Conservation (phyloP, 2,329 filamentous ascomycete genomes). For the Cadophora sp. region DNA sequence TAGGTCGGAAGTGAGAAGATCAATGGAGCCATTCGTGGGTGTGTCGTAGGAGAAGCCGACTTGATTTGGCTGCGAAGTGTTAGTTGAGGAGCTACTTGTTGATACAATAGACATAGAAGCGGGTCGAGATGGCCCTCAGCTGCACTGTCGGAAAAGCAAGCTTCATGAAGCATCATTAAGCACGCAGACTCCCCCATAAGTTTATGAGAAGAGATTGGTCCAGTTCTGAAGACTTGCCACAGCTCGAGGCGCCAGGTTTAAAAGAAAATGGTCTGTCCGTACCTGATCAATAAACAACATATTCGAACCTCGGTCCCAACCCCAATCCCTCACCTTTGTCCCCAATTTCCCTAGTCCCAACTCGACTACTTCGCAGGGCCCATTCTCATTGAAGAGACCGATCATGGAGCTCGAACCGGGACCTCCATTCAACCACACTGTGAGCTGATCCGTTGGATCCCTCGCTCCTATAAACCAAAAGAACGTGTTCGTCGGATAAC, state of each 20-base stretch:
- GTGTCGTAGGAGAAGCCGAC: slow-evolving; percentile 73
- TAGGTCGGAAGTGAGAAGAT: slow-evolving; percentile 51
- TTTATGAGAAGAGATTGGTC: neutral
- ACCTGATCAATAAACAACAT: slow-evolving; percentile 61
- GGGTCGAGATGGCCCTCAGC: neutral
- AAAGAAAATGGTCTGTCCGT: slow-evolving; percentile 34
- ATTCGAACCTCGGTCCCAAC: slow-evolving; percentile 68
- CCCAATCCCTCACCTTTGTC: slow-evolving; percentile 65
- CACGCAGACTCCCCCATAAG: neutral
- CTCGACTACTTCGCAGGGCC: slow-evolving; percentile 59
- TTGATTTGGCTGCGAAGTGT: slow-evolving; percentile 66
- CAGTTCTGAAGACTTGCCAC: neutral
- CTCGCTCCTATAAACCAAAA: slow-evolving; percentile 56
- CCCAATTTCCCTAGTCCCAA: slow-evolving; percentile 55
- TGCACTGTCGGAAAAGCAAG: neutral
- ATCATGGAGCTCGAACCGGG: slow-evolving; percentile 70
- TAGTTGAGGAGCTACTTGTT: slow-evolving; percentile 19
- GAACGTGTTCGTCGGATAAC: slow-evolving; percentile 56
- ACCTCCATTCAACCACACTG: slow-evolving; percentile 73
- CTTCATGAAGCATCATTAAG: neutral
- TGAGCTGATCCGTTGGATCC: slow-evolving; percentile 56
- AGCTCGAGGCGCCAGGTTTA: slow-evolving; percentile 3
- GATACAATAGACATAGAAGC: neutral
- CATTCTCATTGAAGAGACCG: slow-evolving; percentile 67
- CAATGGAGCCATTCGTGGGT: slow-evolving; percentile 64